These are phyloP conservation scores for Myxozyma melibiosi DNA, from an alignment of 805 yeast genomes.

Conservation along the genomic window DNA sequence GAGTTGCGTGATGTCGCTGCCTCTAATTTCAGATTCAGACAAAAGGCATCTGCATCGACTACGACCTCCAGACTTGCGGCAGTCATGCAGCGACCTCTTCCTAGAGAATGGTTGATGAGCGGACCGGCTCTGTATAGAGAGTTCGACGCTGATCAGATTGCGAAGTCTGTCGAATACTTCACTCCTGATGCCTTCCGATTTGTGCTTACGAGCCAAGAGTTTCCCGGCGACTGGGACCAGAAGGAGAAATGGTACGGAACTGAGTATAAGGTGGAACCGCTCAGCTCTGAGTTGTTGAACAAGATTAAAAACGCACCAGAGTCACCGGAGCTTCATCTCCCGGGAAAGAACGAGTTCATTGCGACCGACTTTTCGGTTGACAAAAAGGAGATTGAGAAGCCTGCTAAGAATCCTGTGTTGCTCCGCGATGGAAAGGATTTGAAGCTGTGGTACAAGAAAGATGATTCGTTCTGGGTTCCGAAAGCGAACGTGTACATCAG, in stretches of 20 bases:
- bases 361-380: constrained; percentile 75
- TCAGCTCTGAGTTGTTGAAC: constrained; percentile 48
- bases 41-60: constrained; percentile 68
- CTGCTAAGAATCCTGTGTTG: constrained; percentile 61
- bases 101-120: constrained; percentile 65
- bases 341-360: constrained; percentile 75
- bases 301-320: constrained; percentile 42
- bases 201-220: constrained; percentile 55
- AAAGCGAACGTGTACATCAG: constrained; percentile 71
- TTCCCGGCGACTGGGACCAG: constrained; percentile 49
- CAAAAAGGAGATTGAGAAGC: constrained; percentile 43
- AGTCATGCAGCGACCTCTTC: constrained; percentile 62
- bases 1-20: constrained; percentile 71
- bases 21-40: constrained; percentile 76
- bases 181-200: constrained; percentile 63
- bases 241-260: constrained; percentile 92
- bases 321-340: constrained; percentile 54
- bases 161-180: constrained; percentile 53
- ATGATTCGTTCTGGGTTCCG: constrained; percentile 86
- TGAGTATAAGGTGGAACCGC: constrained; percentile 57
- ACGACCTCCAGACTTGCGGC: constrained; percentile 73
- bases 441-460: constrained; percentile 85
- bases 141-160: constrained; percentile 59
- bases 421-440: constrained; percentile 54
- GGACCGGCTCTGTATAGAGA: constrained; percentile 54